These are phyloP conservation scores for Mortierella sp. DNA, from an alignment of 371 early-diverging fungal species.

Conservation along the genomic window DNA sequence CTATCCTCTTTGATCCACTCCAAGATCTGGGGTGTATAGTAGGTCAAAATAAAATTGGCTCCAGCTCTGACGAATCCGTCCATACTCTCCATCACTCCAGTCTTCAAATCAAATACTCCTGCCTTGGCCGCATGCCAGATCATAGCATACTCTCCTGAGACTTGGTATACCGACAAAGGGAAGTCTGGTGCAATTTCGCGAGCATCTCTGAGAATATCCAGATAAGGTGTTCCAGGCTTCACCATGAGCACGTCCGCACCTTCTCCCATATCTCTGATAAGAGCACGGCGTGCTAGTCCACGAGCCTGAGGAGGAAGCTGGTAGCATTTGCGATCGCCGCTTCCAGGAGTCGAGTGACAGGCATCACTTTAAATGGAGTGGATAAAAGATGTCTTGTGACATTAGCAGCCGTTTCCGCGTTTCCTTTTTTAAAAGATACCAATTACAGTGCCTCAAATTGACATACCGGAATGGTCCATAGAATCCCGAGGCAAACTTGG, in stretches of 20 bases:
- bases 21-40: conserved; percentile 93
- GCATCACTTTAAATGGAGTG: conserved; percentile 73
- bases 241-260: conserved; percentile 98
- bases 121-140: conserved; percentile 90
- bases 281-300: conserved; percentile 90
- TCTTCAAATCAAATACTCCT: conserved; percentile 88
- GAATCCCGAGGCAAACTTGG: conserved; percentile 94
- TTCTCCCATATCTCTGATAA: conserved; percentile 90
- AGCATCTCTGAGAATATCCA: conserved; percentile 95
- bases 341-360: conserved; percentile 91
- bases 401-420: neutral
- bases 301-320: conserved; percentile 94
- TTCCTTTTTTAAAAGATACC: neutral
- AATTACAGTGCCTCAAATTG: neutral
- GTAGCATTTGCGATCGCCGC: conserved; percentile 95
- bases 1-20: conserved; percentile 80
- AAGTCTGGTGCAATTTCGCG: conserved; percentile 78
- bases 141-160: conserved; percentile 97
- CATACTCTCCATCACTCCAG: conserved; percentile 89
- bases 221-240: conserved; percentile 95
- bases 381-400: neutral
- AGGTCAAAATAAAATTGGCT: conserved; percentile 92
- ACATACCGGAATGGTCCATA: conserved; percentile 97
- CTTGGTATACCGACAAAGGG: conserved; percentile 92
- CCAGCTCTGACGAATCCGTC: conserved; percentile 89